Evolutionary conservation across 139 green algal genomes (phyloP), one percentile per base, ranked within the genome.

Genomic region (Gonium pectorale): DNA sequence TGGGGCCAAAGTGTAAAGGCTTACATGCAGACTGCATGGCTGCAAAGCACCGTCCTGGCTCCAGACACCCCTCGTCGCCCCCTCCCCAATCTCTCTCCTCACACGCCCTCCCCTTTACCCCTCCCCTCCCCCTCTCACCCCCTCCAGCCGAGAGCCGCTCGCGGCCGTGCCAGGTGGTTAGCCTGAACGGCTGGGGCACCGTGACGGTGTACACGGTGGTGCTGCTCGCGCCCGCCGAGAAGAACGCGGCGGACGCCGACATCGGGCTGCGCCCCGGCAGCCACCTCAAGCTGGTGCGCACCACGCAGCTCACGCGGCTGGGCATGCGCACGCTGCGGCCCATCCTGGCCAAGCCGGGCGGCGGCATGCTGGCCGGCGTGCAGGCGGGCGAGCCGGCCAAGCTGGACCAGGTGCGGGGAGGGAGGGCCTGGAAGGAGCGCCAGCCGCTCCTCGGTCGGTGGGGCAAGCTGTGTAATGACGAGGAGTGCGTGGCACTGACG

Each of bases 181-280:
- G n/a, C 3, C 75, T 93, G 11, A 83, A 66, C 54, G 81, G 69
- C 15, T 88, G 80, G 74, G 90, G 90, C 40, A 67, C 69, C 17
- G 81, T 92, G 37, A 66, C 59, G 8, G 64, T 93, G 33, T 92
- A 74, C 77, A 89, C 80, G 33, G 80, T 85, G 13, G 88, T 79
- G 60, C 8, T 90, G 56, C 29, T 90, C 68, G 56, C 59, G 60
- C 72, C 69, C 5, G n/a, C 63, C 41, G 60, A 79, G 54, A 35
- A 43, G n/a, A 83, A 75, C 60, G 88, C 80, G 2, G 75, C 80
- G 1, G 83, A 90, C 15, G 37, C 72, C 21, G 88, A 92, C 71
- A 52, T 91, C 24, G 90, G 90, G 43, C 85, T 90, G 80, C 83
- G 90, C 24, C 70, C 87, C 54, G 90, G 90, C 81, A 91, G 86